phyloP scores from a whole-genome alignment of 2,329 filamentous ascomycete genomes.

The Penicillium sp. region DNA sequence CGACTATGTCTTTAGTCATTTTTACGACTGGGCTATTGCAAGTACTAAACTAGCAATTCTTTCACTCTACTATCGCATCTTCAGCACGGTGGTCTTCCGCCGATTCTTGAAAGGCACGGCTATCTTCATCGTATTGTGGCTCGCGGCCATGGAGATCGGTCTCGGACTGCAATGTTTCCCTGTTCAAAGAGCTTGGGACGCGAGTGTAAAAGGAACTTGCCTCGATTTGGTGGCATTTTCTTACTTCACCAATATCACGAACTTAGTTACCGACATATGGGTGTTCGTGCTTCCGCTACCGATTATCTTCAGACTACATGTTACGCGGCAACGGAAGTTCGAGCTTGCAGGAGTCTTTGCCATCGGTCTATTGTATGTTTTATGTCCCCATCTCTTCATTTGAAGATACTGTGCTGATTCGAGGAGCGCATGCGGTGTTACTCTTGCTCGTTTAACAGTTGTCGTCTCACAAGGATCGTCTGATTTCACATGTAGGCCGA shows the following conservation, averaged over 20 bases:
- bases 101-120: slow-evolving; percentile 9
- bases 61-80: slow-evolving; percentile 15
- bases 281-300: slow-evolving; percentile 16
- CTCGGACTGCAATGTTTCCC: slow-evolving; percentile 12
- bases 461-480: slow-evolving; percentile 3
- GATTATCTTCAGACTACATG: slow-evolving; percentile 11
- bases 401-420: background rate
- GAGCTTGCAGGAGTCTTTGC: slow-evolving; percentile 14
- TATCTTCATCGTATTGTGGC: slow-evolving; percentile 11
- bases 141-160: slow-evolving; percentile 13
- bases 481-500: slow-evolving; percentile 1
- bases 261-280: slow-evolving; percentile 16
- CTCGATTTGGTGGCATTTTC: slow-evolving; percentile 11
- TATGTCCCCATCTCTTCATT: background rate
- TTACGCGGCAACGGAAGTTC: slow-evolving; percentile 10
- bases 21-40: slow-evolving; percentile 17
- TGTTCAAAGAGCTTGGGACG: slow-evolving; percentile 12
- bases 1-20: slow-evolving; percentile 18
- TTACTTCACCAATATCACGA: slow-evolving; percentile 19
- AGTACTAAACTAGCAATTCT: slow-evolving; percentile 16
- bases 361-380: slow-evolving; percentile 6
- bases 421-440: slow-evolving; percentile 1
- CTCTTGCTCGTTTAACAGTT: slow-evolving; percentile 2
- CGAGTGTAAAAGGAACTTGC: slow-evolving; percentile 2
- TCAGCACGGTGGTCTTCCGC: slow-evolving; percentile 10